A percentile compares a stretch with the other conserved stretches of the same genome.
phyloP scores from a whole-genome alignment of 1,284 basidiomycete genomes.

The Limonomyces culmigenus region DNA sequence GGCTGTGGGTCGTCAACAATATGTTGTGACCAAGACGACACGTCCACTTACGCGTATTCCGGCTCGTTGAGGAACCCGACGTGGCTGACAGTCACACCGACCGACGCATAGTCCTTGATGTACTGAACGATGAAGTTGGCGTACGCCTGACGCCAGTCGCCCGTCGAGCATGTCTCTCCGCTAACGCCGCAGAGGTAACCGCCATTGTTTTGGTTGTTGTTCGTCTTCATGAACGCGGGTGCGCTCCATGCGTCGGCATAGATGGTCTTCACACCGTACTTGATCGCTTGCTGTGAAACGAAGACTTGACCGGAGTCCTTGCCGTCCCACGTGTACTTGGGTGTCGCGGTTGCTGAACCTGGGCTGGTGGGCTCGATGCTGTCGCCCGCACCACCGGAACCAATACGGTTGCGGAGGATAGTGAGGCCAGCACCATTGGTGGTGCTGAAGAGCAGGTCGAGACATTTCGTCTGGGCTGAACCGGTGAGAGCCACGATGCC shows the following conservation, averaged over 20 bases:
- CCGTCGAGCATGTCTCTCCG: slow-evolving; percentile 9
- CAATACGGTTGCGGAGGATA: slow-evolving; percentile 11
- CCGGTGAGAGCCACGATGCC: slow-evolving; percentile 7
- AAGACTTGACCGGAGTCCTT: slow-evolving; percentile 9
- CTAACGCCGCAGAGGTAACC: slow-evolving; percentile 11
- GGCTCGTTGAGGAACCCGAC: slow-evolving; percentile 12
- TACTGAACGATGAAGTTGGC: slow-evolving; percentile 11
- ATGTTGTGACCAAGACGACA: no score
- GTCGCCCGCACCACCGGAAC: slow-evolving; percentile 7
- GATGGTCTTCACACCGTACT: slow-evolving; percentile 11
- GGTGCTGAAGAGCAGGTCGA: slow-evolving; percentile 10
- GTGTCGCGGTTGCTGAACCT: slow-evolving; percentile 7
- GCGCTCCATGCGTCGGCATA: slow-evolving; percentile 12
- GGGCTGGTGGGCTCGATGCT: slow-evolving; percentile 9
- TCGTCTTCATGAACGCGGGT: slow-evolving; percentile 11
- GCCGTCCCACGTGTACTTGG: slow-evolving; percentile 8
- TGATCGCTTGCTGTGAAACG: slow-evolving; percentile 9
- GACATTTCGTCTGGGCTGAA: slow-evolving; percentile 6
- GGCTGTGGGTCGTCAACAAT: slow-evolving; percentile 3
- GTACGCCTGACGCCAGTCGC: slow-evolving; percentile 12
- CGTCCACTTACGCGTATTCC: slow-evolving; percentile 8
- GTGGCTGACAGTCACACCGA: slow-evolving; percentile 8
- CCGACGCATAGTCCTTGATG: slow-evolving; percentile 9
- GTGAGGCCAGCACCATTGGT: slow-evolving; percentile 9
- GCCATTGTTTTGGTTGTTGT: slow-evolving; percentile 6